Conservation (phyloP, 2,329 filamentous ascomycete genomes). For the Iodosphaeria phyllophila region DNA sequence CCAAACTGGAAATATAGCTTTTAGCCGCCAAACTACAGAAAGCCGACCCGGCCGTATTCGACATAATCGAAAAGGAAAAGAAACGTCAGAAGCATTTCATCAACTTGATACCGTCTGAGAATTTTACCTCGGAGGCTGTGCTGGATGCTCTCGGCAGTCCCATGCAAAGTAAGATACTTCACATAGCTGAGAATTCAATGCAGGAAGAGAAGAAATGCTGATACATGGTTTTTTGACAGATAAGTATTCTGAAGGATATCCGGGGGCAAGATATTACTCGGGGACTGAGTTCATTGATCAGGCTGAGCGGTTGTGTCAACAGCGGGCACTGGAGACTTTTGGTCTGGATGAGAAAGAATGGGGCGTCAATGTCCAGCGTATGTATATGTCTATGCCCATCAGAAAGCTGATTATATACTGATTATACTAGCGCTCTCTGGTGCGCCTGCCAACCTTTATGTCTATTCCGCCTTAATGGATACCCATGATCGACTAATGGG, state of each 20-base stretch:
- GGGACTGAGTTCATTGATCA: constrained; percentile 94
- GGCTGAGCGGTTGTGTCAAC: constrained; percentile 75
- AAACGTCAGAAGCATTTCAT: constrained; percentile 93
- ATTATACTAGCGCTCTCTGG: constrained; percentile 50
- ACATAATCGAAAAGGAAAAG: constrained; percentile 95
- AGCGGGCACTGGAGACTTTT: constrained; percentile 76
- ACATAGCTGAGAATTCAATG: no score
- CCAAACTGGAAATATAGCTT: constrained; percentile 32
- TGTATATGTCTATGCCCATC: constrained; percentile 11
- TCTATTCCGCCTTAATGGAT: constrained; percentile 84
- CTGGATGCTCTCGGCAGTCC: constrained; percentile 82
- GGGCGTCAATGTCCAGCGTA: constrained; percentile 92
- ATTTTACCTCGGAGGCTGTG: constrained; percentile 86
- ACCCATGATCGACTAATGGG: constrained; percentile 95
- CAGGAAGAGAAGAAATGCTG: background rate
- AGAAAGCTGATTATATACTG: constrained; percentile 4
- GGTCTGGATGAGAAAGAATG: constrained; percentile 69
- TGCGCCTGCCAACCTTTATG: constrained; percentile 63
- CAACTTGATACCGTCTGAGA: constrained; percentile 89
- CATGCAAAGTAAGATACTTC: constrained; percentile 88
- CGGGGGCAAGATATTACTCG: constrained; percentile 88
- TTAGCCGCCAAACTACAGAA: constrained; percentile 63
- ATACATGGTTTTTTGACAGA: constrained; percentile 28
- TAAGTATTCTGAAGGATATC: constrained; percentile 98
- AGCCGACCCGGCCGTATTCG: constrained; percentile 71